Percentiles rank a stretch among this genome's conserved stretches.
phyloP scores from a whole-genome alignment of 1,139 yeast species.

The Geotrichum carabidarum region DNA sequence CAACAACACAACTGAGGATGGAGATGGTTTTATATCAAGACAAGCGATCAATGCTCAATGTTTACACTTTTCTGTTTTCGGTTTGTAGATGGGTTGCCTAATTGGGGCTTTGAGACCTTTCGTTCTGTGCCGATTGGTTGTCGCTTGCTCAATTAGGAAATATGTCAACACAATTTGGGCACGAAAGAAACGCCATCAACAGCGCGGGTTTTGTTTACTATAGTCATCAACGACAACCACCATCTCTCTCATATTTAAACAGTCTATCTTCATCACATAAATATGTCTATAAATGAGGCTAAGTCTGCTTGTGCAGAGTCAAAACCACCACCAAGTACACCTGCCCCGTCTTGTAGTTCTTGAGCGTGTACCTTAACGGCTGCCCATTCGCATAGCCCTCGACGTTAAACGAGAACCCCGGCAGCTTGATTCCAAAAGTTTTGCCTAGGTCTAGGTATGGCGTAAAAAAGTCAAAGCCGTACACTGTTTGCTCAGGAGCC shows the following conservation, averaged over 20 bases:
- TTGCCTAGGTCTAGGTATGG: conserved; percentile 42
- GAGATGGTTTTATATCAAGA: neutral
- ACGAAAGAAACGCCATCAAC: conserved; percentile 1
- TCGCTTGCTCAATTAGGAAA: neutral
- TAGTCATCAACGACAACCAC: neutral
- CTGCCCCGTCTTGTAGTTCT: conserved; percentile 22
- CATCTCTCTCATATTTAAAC: neutral
- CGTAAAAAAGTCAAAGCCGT: conserved; percentile 44
- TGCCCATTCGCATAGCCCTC: conserved; percentile 41
- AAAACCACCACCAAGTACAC: conserved; percentile 30
- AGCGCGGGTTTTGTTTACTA: neutral
- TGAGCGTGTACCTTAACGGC: conserved; percentile 36
- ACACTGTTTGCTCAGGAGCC: conserved; percentile 23
- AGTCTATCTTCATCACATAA: neutral
- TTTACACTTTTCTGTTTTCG: conserved; percentile 12
- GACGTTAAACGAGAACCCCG: conserved; percentile 44
- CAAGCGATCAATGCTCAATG: neutral
- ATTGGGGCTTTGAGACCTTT: neutral
- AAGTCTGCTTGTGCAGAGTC: conserved; percentile 16
- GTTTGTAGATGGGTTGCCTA: neutral
- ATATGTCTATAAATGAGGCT: neutral
- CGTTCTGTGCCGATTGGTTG: neutral
- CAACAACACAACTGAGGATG: neutral
- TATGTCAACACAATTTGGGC: conserved; percentile 2
- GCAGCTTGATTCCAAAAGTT: conserved; percentile 41